Base-by-base conservation (phyloP, 495 filamentous ascomycete genomes). In the Penicillium arizonense region DNA sequence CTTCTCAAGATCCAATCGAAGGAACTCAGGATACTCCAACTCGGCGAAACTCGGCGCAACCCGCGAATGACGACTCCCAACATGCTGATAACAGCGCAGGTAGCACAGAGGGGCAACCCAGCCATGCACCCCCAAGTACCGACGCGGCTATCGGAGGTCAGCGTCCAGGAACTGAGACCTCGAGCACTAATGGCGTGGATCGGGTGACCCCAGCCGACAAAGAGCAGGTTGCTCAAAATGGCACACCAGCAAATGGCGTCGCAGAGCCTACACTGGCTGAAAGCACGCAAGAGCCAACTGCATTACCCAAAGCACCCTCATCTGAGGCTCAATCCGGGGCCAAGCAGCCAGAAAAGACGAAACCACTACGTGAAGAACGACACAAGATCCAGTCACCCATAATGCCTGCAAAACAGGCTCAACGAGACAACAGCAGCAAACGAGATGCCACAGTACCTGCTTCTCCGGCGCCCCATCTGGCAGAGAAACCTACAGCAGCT, bases 321-420 rank as follows among this genome's bases (percentile, higher is more conserved):
- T 45, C 28, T 11, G 47, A 62, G 50, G 23, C 42, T 5, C 48
- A 46, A 16, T n/a, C 21, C 11, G 42, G 32, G 34, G 38, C 21
- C 28, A 30, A 40, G n/a, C 35, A 45, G 14, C 24, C 9, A 12
- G 41, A 49, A 30, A 42, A 44, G 9, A 12, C 34, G 8, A 50
- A 48, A 5, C 32, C 12, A 42, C 24, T 24, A n/a, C 56, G 12
- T 28, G 45, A 52, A 10, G 63, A 52, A 38, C 55, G 57, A 24
- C 42, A 28, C 21, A 60, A 56, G 46, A 55, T 57, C 44, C 52
- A 47, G 21, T 67, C 62, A 56, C 43, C 57, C 47, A 34, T 32
- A 26, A 47, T 30, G 28, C 7, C 34, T 24, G 43, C 13, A 1
- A 32, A 56, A 23, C 11, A 37, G 11, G 28, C 44, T 9, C 18